Percentiles rank a stretch among this genome's conserved stretches.
Evolutionary conservation across 2,329 filamentous ascomycete species (phyloP).

Genomic region (Chaetomium olivaceum): DNA sequence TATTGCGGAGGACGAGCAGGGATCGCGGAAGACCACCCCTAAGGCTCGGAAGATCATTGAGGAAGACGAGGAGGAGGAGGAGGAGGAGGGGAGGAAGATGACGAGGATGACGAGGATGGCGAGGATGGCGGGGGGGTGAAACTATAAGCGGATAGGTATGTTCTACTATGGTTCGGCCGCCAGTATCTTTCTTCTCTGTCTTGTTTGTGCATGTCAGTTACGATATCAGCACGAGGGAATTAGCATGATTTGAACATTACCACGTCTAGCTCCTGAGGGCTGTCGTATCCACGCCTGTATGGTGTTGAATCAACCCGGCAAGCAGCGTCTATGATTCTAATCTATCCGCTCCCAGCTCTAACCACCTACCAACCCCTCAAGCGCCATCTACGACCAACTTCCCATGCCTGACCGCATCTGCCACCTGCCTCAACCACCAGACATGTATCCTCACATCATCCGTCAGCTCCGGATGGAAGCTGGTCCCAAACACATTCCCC

Average conservation of each 20-base stretch:
- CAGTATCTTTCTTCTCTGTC: not conserved
- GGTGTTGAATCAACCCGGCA: not conserved
- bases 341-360: not conserved
- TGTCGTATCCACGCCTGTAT: not conserved
- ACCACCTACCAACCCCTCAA: not conserved
- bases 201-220: not conserved
- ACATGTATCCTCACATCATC: conserved; percentile 83
- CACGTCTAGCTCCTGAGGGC: not conserved
- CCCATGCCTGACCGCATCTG: conserved; percentile 33
- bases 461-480: conserved; percentile 94
- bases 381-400: conserved; percentile 13
- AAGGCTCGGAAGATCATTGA: not conserved
- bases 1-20: not conserved
- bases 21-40: not conserved
- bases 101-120: conserved; percentile 1
- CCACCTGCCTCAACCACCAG: conserved; percentile 85
- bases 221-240: not conserved
- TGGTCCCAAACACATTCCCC: conserved; percentile 89
- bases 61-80: not conserved
- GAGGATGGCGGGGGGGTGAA: conserved; percentile 7
- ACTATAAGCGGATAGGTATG: not conserved
- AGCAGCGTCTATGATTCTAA: not conserved
- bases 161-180: too few species aligned
- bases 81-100: conserved; percentile 9
- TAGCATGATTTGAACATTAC: not conserved